These are phyloP conservation scores for Phytophthora quininea DNA, from an alignment of 352 stramenopile species.

Conservation along the genomic window DNA sequence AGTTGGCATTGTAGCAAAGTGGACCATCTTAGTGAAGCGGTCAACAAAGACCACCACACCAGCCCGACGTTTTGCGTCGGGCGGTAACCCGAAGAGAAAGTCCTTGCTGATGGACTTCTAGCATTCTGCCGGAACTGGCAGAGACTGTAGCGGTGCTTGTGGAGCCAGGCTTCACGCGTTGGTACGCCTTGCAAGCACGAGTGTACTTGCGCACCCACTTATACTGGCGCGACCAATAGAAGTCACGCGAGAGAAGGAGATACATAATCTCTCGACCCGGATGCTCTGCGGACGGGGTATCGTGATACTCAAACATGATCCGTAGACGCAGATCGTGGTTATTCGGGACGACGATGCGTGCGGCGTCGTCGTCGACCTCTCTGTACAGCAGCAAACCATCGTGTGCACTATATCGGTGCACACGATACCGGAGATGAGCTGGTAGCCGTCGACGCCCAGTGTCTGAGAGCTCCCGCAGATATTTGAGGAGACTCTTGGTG, in stretches of 20 bases:
- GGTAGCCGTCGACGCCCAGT: constrained; percentile 1
- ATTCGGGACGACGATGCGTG: constrained; percentile 5
- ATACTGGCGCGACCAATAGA: constrained; percentile 31
- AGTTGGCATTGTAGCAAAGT: constrained; percentile 16
- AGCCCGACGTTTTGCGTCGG: background rate
- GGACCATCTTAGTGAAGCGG: constrained; percentile 33
- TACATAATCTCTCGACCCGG: constrained; percentile 30
- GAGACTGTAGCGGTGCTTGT: constrained; percentile 8
- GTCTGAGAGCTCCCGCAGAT: background rate
- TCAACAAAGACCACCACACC: constrained; percentile 31
- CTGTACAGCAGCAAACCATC: constrained; percentile 13
- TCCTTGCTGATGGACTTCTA: constrained; percentile 30
- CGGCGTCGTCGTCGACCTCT: constrained; percentile 8
- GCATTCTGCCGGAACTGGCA: constrained; percentile 9
- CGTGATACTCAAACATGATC: constrained; percentile 20
- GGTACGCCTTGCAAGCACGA: constrained; percentile 27
- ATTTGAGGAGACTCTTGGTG: background rate
- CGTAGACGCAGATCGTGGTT: constrained; percentile 2
- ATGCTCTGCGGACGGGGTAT: constrained; percentile 15
- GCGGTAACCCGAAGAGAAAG: constrained; percentile 26
- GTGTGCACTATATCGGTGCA: constrained; percentile 3
- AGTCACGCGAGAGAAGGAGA: constrained; percentile 7
- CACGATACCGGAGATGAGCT: constrained; percentile 1
- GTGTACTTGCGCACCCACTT: constrained; percentile 27
- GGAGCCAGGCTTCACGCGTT: constrained; percentile 27